These are phyloP conservation scores for Orbilia oligospora DNA, from an alignment of 2,329 filamentous ascomycete species.

Conservation along the genomic window DNA sequence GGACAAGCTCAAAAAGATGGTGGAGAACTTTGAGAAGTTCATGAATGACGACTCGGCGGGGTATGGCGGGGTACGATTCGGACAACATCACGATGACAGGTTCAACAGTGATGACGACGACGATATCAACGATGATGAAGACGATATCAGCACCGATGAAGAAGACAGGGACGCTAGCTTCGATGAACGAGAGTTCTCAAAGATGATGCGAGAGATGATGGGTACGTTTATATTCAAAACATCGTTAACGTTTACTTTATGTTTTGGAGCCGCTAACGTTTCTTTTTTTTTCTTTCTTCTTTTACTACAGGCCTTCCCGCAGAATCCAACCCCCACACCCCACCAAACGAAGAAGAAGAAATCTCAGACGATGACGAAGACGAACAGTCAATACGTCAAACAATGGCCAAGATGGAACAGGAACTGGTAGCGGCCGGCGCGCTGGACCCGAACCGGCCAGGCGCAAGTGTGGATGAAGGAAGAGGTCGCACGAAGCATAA, in stretches of 20 bases:
- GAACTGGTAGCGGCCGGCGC: constrained; percentile 80
- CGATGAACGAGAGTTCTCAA: constrained; percentile 85
- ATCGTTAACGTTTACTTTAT: constrained; percentile 3
- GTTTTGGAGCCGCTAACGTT: constrained; percentile 1
- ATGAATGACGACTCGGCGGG: constrained; percentile 82
- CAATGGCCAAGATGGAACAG: constrained; percentile 79
- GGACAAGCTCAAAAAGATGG: constrained; percentile 87
- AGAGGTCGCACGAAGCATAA: constrained; percentile 69
- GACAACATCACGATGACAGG: constrained; percentile 70
- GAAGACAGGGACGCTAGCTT: constrained; percentile 76
- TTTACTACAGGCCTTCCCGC: constrained; percentile 45
- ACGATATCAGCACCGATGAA: constrained; percentile 71
- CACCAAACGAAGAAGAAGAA: constrained; percentile 61
- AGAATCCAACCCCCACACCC: constrained; percentile 53
- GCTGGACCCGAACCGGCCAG: constrained; percentile 68
- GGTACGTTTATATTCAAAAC: constrained; percentile 69
- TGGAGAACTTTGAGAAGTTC: constrained; percentile 92
- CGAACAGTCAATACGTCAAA: constrained; percentile 75
- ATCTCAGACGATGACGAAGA: constrained; percentile 69
- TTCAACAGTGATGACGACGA: constrained; percentile 77
- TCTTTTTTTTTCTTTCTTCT: constrained; percentile 15
- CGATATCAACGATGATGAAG: constrained; percentile 69
- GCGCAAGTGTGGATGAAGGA: constrained; percentile 57
- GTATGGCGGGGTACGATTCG: constrained; percentile 80
- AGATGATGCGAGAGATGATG: constrained; percentile 95